These are phyloP conservation scores for Pyrus hybrid DNA, from an alignment of 331 rosid species.

Conservation along the genomic window DNA sequence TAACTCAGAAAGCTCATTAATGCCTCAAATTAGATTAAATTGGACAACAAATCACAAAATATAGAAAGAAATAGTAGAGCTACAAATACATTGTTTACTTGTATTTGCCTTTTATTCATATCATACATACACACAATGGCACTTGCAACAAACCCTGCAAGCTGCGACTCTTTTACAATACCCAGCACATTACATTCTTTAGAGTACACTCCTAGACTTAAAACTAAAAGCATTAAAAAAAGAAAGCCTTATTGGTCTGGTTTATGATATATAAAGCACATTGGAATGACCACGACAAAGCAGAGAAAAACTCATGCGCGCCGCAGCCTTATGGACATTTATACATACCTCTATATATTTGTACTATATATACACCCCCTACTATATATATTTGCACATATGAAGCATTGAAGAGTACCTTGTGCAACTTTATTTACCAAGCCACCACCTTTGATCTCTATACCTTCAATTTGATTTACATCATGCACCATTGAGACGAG, in stretches of 20 bases:
- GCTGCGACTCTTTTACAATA: no score
- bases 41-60: no score
- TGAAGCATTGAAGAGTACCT: no score
- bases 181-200: not conserved
- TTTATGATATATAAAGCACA: not conserved
- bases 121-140: no score
- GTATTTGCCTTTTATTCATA: not conserved
- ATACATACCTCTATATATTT: not conserved
- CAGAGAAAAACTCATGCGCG: not conserved
- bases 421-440: not conserved
- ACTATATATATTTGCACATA: no score
- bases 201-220: not conserved
- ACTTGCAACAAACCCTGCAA: no score
- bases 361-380: no score
- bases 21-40: no score
- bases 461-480: not conserved
- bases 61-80: not conserved
- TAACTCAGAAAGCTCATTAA: no score
- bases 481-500: constrained; percentile 43
- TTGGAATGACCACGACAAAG: not conserved
- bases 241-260: not conserved
- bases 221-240: not conserved
- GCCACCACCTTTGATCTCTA: not conserved
- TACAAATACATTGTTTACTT: no score
- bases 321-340: not conserved